A percentile compares a stretch with the other conserved stretches of the same genome.
Evolutionary conservation across 78 protist species (phyloP).

Genomic region (Chrysochromulina tobinii): DNA sequence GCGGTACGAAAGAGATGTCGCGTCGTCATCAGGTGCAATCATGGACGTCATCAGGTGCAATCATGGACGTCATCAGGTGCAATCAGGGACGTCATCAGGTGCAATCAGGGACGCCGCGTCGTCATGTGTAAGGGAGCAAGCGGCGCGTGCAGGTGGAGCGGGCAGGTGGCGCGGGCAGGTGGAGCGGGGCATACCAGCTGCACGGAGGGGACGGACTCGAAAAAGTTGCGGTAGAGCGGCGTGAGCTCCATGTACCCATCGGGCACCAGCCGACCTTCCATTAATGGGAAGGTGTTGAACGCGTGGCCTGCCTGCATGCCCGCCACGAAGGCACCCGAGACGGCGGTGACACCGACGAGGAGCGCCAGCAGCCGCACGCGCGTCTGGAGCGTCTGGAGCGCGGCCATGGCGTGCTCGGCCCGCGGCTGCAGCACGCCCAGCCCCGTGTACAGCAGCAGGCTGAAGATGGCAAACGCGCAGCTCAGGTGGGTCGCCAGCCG

Average conservation of each 20-base stretch:
- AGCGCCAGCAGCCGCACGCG: conserved; percentile 56
- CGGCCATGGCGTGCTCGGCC: not conserved
- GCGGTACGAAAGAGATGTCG: no score
- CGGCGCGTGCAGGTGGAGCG: conserved; percentile 28
- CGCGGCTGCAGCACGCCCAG: not conserved
- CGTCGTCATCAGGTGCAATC: no score
- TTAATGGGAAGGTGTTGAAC: conserved; percentile 84
- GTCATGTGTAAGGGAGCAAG: conserved; percentile 16
- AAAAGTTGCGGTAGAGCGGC: conserved; percentile 67
- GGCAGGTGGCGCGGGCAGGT: conserved; percentile 12
- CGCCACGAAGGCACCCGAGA: conserved; percentile 89
- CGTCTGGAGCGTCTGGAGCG: not conserved
- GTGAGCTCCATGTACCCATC: conserved; percentile 44
- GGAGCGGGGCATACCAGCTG: conserved; percentile 76
- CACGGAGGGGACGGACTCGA: conserved; percentile 77
- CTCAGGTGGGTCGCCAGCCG: conserved; percentile 88
- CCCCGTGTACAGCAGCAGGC: not conserved
- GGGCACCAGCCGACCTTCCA: conserved; percentile 77
- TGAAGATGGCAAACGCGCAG: conserved; percentile 76
- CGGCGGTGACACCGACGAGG: conserved; percentile 63
- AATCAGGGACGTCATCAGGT: no score
- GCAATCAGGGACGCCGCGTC: no score
- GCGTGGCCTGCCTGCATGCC: conserved; percentile 87
- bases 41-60: no score
- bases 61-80: no score